phyloP scores from a whole-genome alignment of 2,329 filamentous ascomycete species.

The Aspergillus thermomutatus region DNA sequence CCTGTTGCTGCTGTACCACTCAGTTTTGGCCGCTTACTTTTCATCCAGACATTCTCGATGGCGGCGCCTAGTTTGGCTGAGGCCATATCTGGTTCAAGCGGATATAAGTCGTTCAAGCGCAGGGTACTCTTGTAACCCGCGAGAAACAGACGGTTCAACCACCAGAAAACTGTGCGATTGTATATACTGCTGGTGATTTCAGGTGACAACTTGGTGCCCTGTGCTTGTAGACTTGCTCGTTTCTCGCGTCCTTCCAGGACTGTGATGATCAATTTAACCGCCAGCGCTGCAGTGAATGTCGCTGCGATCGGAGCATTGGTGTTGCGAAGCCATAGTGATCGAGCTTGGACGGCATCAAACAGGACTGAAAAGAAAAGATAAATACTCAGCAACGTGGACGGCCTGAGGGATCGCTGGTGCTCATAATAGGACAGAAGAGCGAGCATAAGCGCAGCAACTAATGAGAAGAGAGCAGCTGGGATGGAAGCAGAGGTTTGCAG shows the following conservation, averaged over 20 bases:
- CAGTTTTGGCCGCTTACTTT: not conserved
- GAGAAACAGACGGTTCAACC: constrained; percentile 32
- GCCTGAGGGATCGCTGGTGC: constrained; percentile 22
- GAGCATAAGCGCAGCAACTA: not conserved
- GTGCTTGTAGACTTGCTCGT: constrained; percentile 15
- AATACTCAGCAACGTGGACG: constrained; percentile 26
- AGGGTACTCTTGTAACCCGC: constrained; percentile 21
- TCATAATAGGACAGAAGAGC: constrained; percentile 7
- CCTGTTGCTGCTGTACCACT: no score
- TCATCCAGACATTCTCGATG: not conserved
- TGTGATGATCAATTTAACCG: constrained; percentile 40
- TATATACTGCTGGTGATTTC: constrained; percentile 24
- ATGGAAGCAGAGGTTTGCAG: not conserved
- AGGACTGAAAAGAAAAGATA: constrained; percentile 42
- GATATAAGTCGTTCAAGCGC: constrained; percentile 17
- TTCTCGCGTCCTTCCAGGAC: constrained; percentile 46
- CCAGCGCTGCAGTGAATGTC: constrained; percentile 35
- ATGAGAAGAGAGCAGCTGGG: not conserved
- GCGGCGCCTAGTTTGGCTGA: not conserved
- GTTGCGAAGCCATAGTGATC: constrained; percentile 33
- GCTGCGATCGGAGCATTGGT: constrained; percentile 29
- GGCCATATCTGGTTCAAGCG: not conserved
- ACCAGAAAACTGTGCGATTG: constrained; percentile 32
- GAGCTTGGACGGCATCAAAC: constrained; percentile 41
- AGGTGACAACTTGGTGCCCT: constrained; percentile 11